These are phyloP conservation scores for Rhypophila decipiens DNA, from an alignment of 495 filamentous ascomycete genomes.

Conservation along the genomic window DNA sequence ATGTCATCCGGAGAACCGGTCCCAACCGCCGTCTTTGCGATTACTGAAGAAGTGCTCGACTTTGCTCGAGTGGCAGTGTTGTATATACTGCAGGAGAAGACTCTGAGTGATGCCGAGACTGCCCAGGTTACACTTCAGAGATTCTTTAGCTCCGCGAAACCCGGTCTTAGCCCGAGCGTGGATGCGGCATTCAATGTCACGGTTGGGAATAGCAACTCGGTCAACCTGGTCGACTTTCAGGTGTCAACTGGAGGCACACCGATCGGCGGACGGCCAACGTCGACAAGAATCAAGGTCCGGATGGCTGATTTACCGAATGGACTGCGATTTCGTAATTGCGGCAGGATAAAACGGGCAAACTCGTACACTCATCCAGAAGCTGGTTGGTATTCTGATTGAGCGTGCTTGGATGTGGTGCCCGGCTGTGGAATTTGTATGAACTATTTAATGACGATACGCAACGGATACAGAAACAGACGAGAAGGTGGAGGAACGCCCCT, in stretches of 20 bases:
- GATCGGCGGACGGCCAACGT: constrained; percentile 7
- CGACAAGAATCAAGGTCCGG: not conserved
- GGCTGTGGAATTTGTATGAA: no score
- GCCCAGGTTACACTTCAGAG: constrained; percentile 53
- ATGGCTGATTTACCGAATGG: no score
- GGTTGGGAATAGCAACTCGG: constrained; percentile 33
- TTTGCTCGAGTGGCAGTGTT: constrained; percentile 62
- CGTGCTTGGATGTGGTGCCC: no score
- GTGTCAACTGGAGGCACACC: constrained; percentile 12
- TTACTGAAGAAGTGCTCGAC: constrained; percentile 50
- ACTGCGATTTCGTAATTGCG: no score
- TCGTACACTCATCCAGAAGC: no score
- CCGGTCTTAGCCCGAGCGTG: constrained; percentile 14
- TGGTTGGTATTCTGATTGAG: no score
- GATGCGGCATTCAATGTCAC: constrained; percentile 36
- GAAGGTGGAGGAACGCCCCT: not conserved
- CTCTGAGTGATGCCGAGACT: constrained; percentile 43
- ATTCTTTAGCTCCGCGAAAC: constrained; percentile 34
- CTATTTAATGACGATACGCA: not conserved
- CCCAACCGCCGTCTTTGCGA: constrained; percentile 26
- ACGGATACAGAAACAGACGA: not conserved
- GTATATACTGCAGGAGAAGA: constrained; percentile 53
- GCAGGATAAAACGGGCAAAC: no score
- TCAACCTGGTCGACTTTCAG: constrained; percentile 40
- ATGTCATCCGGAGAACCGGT: constrained; percentile 18